Percentiles rank a stretch among this genome's conserved stretches.
Conservation (phyloP, 2,329 filamentous ascomycete genomes). For the Nemania bipapillata region DNA sequence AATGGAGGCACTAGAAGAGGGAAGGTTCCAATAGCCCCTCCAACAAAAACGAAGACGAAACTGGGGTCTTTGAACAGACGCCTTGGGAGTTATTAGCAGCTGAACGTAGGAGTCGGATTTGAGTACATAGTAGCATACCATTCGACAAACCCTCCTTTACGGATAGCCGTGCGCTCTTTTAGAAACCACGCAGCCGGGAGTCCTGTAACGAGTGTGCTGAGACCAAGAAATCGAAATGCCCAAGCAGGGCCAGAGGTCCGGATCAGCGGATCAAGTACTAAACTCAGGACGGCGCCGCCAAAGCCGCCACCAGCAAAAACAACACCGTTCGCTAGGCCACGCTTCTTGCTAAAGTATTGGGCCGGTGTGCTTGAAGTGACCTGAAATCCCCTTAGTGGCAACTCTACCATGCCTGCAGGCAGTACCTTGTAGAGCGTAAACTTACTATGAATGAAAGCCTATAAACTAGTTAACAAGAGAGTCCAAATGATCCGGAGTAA, state of each 20-base stretch:
- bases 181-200: conserved; percentile 60
- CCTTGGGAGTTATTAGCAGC: conserved; percentile 45
- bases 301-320: conserved; percentile 66
- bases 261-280: conserved; percentile 62
- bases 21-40: conserved; percentile 62
- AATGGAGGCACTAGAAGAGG: conserved; percentile 64
- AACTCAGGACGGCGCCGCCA: conserved; percentile 64
- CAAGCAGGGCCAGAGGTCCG: conserved; percentile 53
- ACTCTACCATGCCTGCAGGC: not conserved
- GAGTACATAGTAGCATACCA: conserved; percentile 48
- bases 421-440: not conserved
- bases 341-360: conserved; percentile 65
- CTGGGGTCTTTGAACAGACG: conserved; percentile 58
- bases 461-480: conserved; percentile 12
- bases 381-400: conserved; percentile 39
- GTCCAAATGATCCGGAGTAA: not conserved
- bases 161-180: conserved; percentile 55
- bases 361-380: conserved; percentile 61
- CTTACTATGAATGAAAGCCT: conserved; percentile 39
- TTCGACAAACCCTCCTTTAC: conserved; percentile 55
- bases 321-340: conserved; percentile 66
- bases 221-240: conserved; percentile 57
- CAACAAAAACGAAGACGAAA: conserved; percentile 60
- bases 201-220: conserved; percentile 58
- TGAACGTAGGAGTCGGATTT: not conserved